These are phyloP conservation scores for Aureobasidium sp. DNA, from an alignment of 2,329 filamentous ascomycete genomes.

Conservation along the genomic window DNA sequence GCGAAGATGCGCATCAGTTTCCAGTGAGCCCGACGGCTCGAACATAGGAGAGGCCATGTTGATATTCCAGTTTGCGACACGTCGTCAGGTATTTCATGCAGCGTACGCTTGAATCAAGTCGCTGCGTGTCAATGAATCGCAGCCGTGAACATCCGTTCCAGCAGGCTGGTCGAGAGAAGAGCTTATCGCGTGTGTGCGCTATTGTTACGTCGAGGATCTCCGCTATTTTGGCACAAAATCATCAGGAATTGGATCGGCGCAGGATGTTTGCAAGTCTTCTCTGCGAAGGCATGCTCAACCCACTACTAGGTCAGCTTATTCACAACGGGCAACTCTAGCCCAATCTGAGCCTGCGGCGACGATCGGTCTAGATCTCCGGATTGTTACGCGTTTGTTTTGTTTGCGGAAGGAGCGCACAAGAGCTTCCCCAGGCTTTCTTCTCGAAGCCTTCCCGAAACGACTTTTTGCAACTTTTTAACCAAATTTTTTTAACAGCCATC, in stretches of 20 bases:
- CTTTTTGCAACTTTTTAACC: conserved; percentile 1
- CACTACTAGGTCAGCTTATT: not conserved
- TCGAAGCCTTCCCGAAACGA: conserved; percentile 12
- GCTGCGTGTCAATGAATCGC: not conserved
- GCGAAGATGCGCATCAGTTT: conserved; percentile 4
- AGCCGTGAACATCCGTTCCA: not conserved
- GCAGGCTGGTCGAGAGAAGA: not conserved
- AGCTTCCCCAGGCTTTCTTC: conserved; percentile 8
- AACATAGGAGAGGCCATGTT: not conserved
- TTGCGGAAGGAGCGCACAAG: not conserved
- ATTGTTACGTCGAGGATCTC: not conserved
- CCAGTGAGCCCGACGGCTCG: not conserved
- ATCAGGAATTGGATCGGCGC: not conserved
- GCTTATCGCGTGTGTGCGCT: not conserved
- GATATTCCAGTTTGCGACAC: not conserved
- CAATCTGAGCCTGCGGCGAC: not conserved
- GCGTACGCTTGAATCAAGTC: not conserved
- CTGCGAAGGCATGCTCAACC: not conserved
- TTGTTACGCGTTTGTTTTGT: conserved; percentile 5
- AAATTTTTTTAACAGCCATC: not conserved
- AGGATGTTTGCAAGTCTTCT: not conserved
- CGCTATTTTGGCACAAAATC: not conserved
- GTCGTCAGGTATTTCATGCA: not conserved
- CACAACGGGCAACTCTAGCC: not conserved
- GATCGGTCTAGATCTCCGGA: not conserved